Percentiles rank a stretch among this genome's conserved stretches.
Conservation (phyloP, 2,329 filamentous ascomycete genomes). For the Bipolaris bicolor region DNA sequence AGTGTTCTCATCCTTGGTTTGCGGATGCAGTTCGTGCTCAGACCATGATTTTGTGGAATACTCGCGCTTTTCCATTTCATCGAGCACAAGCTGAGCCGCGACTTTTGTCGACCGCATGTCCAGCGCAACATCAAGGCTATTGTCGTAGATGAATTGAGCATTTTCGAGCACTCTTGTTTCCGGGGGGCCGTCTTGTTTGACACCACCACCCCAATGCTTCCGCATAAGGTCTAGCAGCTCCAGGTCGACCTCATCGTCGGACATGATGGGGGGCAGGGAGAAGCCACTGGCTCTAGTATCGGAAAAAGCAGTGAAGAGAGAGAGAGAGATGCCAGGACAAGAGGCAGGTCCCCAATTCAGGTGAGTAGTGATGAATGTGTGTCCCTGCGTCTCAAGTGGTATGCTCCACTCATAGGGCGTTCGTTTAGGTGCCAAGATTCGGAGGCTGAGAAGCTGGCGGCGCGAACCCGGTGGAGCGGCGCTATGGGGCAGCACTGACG, state of each 20-base stretch:
- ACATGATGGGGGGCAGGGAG: slow-evolving; percentile 62
- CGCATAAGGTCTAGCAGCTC: slow-evolving; percentile 87
- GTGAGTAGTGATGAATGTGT: neutral
- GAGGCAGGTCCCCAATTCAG: neutral
- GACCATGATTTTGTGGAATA: slow-evolving; percentile 90
- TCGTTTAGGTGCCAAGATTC: slow-evolving; percentile 31
- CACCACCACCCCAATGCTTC: slow-evolving; percentile 72
- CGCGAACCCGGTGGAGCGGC: slow-evolving; percentile 22
- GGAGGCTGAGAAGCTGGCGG: slow-evolving; percentile 30
- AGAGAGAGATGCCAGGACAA: neutral
- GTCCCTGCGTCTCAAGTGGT: slow-evolving; percentile 6
- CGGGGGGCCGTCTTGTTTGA: slow-evolving; percentile 61
- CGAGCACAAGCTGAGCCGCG: slow-evolving; percentile 79
- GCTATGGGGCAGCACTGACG: slow-evolving; percentile 30
- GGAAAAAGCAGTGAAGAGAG: slow-evolving; percentile 7
- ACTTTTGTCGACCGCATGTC: slow-evolving; percentile 81
- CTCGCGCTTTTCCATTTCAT: slow-evolving; percentile 79
- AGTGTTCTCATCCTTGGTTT: slow-evolving; percentile 76
- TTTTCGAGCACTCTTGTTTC: slow-evolving; percentile 83
- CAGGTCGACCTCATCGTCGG: slow-evolving; percentile 87
- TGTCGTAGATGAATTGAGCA: slow-evolving; percentile 87
- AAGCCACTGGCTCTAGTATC: slow-evolving; percentile 10
- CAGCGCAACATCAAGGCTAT: slow-evolving; percentile 89
- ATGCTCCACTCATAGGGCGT: slow-evolving; percentile 24
- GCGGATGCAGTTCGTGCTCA: slow-evolving; percentile 87